Evolutionary conservation across 805 yeast species (phyloP), one percentile per base, ranked within the genome.

Genomic region (Starmerella sirachaensis): DNA sequence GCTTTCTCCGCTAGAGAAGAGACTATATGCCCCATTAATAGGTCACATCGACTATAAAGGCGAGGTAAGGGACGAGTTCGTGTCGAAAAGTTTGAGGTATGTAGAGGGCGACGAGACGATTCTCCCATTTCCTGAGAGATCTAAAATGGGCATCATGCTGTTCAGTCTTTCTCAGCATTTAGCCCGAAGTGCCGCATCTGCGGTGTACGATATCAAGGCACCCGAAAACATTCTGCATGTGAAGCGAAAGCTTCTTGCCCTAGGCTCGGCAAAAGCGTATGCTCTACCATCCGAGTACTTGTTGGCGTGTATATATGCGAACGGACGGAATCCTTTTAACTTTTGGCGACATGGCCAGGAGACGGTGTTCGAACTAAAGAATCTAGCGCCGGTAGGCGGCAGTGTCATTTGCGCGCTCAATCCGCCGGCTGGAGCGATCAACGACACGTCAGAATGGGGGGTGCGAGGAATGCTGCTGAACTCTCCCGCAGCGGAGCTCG

Each of bases 81-180:
- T 41, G 2, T 32, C 48, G 3, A 38, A 43, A 22, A 35, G 44
- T 32, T 18, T 28, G 10, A 7, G 13, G 11, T 48, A 46, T 25
- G 26, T 24, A 3, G 40, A 38, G 13, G 46, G 47, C 8, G 52
- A 48, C 32, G 52, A 48, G 34, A 19, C 35, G n/a, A 38, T 43
- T 6, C 42, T 48, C 14, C 52, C 52, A 2, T 48, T 39, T 30
- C 47, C 52, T 2, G 52, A 48, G 28, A 21, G 52, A n/a, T 40
- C 42, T 9, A 31, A 19, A 13, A 24, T 30, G 13, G 52, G 52
- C 8, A 29, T 46, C 14, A 39, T 42, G 48, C 43, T 48, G 5
- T 27, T 24, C 24, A 28, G 42, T 3, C 22, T 43, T 13, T 31
- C 35, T 33, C 33, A 40, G 27, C 36, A 36, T 2, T 27, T 46